phyloP scores from a whole-genome alignment of 2,329 filamentous ascomycete species.

The Alternaria viburni region DNA sequence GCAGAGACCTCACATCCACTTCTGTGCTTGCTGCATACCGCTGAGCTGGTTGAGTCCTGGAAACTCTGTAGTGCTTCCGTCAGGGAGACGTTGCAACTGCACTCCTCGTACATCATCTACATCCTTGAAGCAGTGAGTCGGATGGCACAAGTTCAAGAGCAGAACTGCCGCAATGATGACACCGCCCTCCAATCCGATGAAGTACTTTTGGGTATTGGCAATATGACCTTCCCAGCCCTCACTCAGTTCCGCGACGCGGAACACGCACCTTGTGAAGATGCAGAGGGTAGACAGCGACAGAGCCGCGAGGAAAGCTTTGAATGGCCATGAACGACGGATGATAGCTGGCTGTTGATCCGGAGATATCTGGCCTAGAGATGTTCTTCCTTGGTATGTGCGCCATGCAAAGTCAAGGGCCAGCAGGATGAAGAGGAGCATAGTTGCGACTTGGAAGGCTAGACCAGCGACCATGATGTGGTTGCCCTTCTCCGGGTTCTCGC shows the following conservation, averaged over 20 bases:
- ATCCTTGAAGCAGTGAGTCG: slow-evolving; percentile 46
- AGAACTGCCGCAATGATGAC: slow-evolving; percentile 42
- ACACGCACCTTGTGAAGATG: slow-evolving; percentile 70
- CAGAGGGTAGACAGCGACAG: slow-evolving; percentile 65
- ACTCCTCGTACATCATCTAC: slow-evolving; percentile 23
- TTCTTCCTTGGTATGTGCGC: slow-evolving; percentile 31
- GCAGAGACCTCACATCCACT: not conserved
- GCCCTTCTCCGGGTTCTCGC: slow-evolving; percentile 45
- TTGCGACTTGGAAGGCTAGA: slow-evolving; percentile 53
- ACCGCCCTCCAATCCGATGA: slow-evolving; percentile 48
- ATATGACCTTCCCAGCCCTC: slow-evolving; percentile 67
- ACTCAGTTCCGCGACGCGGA: slow-evolving; percentile 70
- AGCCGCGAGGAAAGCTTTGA: slow-evolving; percentile 63
- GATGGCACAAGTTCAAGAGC: slow-evolving; percentile 46
- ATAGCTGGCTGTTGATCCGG: slow-evolving; percentile 33
- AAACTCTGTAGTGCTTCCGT: slow-evolving; percentile 15
- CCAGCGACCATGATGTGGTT: slow-evolving; percentile 56
- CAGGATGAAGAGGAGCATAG: slow-evolving; percentile 51
- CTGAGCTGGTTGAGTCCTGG: not conserved
- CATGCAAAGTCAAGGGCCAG: slow-evolving; percentile 51
- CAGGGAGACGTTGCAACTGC: not conserved
- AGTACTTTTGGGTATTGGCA: slow-evolving; percentile 54
- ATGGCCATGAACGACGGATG: slow-evolving; percentile 48
- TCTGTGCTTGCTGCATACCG: not conserved
- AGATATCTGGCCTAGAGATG: slow-evolving; percentile 22